phyloP scores from a whole-genome alignment of 2,329 filamentous ascomycete species.

The Botryosphaeria dothidea region DNA sequence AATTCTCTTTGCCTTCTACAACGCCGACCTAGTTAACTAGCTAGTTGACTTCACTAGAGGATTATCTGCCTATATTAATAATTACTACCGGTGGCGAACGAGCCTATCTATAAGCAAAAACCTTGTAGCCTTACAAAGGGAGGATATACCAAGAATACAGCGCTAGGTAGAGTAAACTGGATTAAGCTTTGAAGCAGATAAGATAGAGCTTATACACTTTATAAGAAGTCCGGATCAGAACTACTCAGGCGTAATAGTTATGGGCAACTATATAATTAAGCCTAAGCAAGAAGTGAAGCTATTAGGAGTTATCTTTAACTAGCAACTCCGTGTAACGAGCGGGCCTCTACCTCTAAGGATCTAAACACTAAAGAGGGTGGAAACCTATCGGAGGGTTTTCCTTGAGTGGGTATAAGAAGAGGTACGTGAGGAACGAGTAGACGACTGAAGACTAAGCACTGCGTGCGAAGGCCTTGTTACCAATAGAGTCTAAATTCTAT shows the following conservation, averaged over 20 bases:
- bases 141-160: not conserved
- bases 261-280: constrained; percentile 23
- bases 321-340: not conserved
- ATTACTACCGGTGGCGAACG: constrained; percentile 21
- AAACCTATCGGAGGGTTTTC: too few species aligned
- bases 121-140: not conserved
- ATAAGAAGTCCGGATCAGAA: constrained; percentile 25
- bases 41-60: not conserved
- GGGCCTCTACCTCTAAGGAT: too few species aligned
- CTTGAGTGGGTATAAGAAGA: too few species aligned
- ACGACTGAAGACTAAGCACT: too few species aligned
- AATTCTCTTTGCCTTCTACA: not conserved
- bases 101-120: constrained; percentile 10
- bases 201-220: constrained; percentile 33
- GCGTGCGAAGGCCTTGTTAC: too few species aligned
- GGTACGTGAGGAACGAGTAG: too few species aligned
- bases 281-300: constrained; percentile 26
- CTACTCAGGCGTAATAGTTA: not conserved
- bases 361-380: too few species aligned
- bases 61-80: not conserved
- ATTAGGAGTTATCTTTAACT: constrained; percentile 28
- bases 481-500: too few species aligned
- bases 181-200: constrained; percentile 28
- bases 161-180: not conserved
- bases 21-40: not conserved